These are phyloP conservation scores for Coemansia sp. DNA, from an alignment of 192 early-diverging fungal genomes.

Conservation along the genomic window DNA sequence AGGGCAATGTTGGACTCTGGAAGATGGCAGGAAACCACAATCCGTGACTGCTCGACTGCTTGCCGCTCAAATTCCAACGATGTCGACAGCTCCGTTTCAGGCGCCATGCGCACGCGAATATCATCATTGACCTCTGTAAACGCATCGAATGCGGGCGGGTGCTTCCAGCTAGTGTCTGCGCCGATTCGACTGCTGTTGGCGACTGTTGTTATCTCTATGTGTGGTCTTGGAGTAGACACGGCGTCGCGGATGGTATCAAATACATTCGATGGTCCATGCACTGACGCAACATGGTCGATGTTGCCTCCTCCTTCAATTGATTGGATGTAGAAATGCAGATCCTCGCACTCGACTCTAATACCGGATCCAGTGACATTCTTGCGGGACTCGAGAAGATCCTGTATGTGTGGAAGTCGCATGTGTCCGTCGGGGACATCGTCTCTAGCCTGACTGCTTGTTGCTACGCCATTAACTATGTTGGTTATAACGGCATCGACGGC, in stretches of 20 bases:
- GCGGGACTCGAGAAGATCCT: conserved; percentile 52
- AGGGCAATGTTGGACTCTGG: conserved; percentile 41
- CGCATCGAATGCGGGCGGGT: conserved; percentile 53
- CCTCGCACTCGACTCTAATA: conserved; percentile 46
- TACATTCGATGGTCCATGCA: conserved; percentile 28
- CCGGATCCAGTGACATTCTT: conserved; percentile 50
- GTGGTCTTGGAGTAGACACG: conserved; percentile 41
- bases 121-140: conserved; percentile 47
- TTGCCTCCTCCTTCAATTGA: conserved; percentile 30
- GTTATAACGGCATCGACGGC: conserved; percentile 52
- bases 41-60: conserved; percentile 38
- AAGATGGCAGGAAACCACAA: conserved; percentile 51
- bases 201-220: conserved; percentile 51
- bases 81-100: conserved; percentile 45
- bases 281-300: conserved; percentile 37
- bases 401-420: conserved; percentile 51
- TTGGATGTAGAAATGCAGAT: conserved; percentile 36
- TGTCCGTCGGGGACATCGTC: conserved; percentile 44
- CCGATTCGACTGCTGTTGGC: conserved; percentile 7
- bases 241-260: neutral
- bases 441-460: conserved; percentile 45
- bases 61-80: conserved; percentile 51
- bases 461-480: conserved; percentile 52
- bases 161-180: conserved; percentile 5
- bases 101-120: conserved; percentile 51